phyloP scores from a whole-genome alignment of 1,284 basidiomycete species.

The Sanghuangporus sanghuang region DNA sequence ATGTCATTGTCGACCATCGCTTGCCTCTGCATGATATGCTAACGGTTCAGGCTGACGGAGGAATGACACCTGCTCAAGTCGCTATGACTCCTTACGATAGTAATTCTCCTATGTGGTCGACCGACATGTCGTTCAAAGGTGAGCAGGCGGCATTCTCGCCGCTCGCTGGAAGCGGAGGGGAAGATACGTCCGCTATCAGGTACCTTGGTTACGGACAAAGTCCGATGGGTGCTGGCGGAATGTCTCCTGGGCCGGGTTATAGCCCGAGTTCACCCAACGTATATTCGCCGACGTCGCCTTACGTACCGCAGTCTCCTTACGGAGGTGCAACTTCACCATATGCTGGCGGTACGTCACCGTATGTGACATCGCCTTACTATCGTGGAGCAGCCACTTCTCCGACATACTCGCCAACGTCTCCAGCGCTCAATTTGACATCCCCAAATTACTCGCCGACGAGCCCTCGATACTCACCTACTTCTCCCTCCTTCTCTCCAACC shows the following conservation, averaged over 20 bases:
- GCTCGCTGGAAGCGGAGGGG: slow-evolving; percentile 82
- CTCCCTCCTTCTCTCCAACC: slow-evolving; percentile 83
- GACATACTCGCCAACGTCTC: slow-evolving; percentile 83
- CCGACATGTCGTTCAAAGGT: slow-evolving; percentile 65
- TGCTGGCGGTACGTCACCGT: slow-evolving; percentile 55
- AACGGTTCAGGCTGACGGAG: slow-evolving; percentile 74
- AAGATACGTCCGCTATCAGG: slow-evolving; percentile 70
- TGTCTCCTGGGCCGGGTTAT: slow-evolving; percentile 77
- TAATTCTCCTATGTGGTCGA: slow-evolving; percentile 79
- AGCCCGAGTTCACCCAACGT: slow-evolving; percentile 80
- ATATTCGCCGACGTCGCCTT: slow-evolving; percentile 87
- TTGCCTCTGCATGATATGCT: slow-evolving; percentile 86
- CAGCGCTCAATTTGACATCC: slow-evolving; percentile 73
- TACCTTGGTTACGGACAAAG: slow-evolving; percentile 78
- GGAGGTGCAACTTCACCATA: slow-evolving; percentile 79
- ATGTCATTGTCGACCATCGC: slow-evolving; percentile 96
- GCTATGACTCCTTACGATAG: slow-evolving; percentile 95
- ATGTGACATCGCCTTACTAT: slow-evolving; percentile 77
- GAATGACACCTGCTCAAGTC: slow-evolving; percentile 87
- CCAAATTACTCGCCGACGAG: slow-evolving; percentile 87
- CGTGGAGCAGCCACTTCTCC: slow-evolving; percentile 71
- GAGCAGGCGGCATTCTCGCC: slow-evolving; percentile 93
- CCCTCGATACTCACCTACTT: slow-evolving; percentile 81
- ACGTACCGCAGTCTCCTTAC: slow-evolving; percentile 82
- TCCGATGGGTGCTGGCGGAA: slow-evolving; percentile 71